Evolutionary conservation across 352 stramenopile species (phyloP), one percentile per base, ranked within the genome.

Genomic region (Globisporangium spiculum): DNA sequence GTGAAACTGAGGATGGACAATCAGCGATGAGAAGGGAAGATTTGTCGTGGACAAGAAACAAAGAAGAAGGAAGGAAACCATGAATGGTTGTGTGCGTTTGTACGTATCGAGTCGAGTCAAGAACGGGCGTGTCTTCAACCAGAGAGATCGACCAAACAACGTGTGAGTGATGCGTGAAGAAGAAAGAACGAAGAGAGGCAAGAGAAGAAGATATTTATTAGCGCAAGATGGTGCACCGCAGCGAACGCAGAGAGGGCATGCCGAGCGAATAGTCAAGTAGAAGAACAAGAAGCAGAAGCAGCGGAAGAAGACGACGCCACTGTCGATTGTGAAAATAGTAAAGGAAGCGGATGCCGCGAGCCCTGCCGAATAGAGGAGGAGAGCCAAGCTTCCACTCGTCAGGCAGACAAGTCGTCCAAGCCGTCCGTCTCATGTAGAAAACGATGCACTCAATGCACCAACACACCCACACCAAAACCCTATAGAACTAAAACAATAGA

Each of bases 131-230:
- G 48, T 54, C 20, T 54, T 22, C 48, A 54, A 54, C 18, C 48
- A 27, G n/a, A 54, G 20, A 54, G 20, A 54, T 22, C 48, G 48
- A 12, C 20, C 48, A 7, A 54, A 54, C 6, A 54, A 16, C 48
- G 48, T 54, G 48, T 12, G n/a, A 14, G 46, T 54, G 48, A 54
- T 54, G 48, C 48, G 48, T 30, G 48, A 16, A 55, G 48, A 27
- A 55, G 48, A 55, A 27, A 55, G 48, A 55, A 27, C n/a, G n/a
- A 55, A 7, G 22, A 24, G 48, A 55, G 30, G 48, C 26, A 55
- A n/a, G 16, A 24, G 48, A 55, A 55, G 48, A 27, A 55, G 7
- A 30, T 55, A 85, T 83, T 85, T 85, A 85, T 83, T 83, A 73
- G 27, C 62, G 27, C 38, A 24, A 55, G n/a, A 27, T 18, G 48